Evolutionary conservation across 176 grass and related monocot genomes (phyloP).

Genomic region (Poa pratensis): DNA sequence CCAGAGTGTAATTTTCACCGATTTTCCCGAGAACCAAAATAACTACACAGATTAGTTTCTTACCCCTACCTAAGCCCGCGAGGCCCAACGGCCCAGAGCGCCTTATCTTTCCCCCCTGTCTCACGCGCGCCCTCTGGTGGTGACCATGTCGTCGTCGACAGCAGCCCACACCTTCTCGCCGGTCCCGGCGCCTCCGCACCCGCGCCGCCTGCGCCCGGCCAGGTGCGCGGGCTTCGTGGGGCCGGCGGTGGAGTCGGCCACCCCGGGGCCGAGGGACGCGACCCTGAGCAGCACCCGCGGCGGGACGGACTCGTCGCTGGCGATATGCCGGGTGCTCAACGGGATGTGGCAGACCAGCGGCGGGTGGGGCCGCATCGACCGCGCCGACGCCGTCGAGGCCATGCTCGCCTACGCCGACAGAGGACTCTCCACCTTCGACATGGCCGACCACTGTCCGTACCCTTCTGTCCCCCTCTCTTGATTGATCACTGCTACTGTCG

Average conservation of each 20-base stretch:
- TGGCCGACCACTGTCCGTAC: conserved; percentile 74
- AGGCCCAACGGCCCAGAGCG: background rate
- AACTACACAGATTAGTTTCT: too few species aligned
- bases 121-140: background rate
- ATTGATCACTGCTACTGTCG: background rate
- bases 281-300: conserved; percentile 55
- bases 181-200: background rate
- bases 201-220: conserved; percentile 27
- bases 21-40: too few species aligned
- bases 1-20: too few species aligned
- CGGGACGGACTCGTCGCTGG: conserved; percentile 51
- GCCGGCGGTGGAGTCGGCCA: conserved; percentile 31
- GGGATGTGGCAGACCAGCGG: conserved; percentile 98
- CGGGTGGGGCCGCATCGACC: conserved; percentile 90
- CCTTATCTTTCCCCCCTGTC: background rate
- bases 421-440: conserved; percentile 93
- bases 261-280: conserved; percentile 40
- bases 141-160: conserved; percentile 37
- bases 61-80: too few species aligned
- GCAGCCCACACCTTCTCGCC: conserved; percentile 35
- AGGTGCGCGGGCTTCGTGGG: conserved; percentile 28
- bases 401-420: conserved; percentile 80
- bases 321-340: conserved; percentile 93
- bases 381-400: conserved; percentile 77
- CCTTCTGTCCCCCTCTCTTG: background rate